phyloP scores from a whole-genome alignment of 2,329 filamentous ascomycete species.

The Aciculosporium take region DNA sequence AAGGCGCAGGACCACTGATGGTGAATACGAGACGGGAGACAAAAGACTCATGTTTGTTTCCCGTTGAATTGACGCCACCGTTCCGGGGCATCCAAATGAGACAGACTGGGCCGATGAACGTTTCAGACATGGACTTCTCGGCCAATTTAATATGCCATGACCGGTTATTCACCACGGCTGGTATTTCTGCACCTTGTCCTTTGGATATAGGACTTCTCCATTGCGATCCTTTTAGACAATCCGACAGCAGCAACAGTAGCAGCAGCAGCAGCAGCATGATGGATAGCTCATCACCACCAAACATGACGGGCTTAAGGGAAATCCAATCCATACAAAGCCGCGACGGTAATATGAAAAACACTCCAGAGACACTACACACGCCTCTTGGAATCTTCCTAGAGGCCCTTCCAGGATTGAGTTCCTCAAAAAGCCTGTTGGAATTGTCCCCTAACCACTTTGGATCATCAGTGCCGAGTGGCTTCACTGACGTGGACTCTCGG shows the following conservation, averaged over 20 bases:
- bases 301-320: background rate
- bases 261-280: slow-evolving; percentile 1
- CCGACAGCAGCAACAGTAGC: background rate
- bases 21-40: slow-evolving; percentile 52
- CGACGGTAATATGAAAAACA: slow-evolving; percentile 3
- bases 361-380: background rate
- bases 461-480: slow-evolving; percentile 17
- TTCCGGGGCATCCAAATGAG: slow-evolving; percentile 55
- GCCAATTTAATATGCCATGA: slow-evolving; percentile 40
- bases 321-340: background rate
- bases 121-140: slow-evolving; percentile 42
- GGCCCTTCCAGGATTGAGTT: slow-evolving; percentile 14
- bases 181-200: slow-evolving; percentile 31
- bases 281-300: background rate
- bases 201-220: slow-evolving; percentile 18
- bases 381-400: slow-evolving; percentile 1
- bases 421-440: slow-evolving; percentile 29
- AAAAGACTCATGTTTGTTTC: slow-evolving; percentile 51
- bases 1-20: slow-evolving; percentile 53
- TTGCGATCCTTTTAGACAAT: slow-evolving; percentile 2
- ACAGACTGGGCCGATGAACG: slow-evolving; percentile 34
- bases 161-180: slow-evolving; percentile 42
- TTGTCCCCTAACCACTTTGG: slow-evolving; percentile 18
- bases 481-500: slow-evolving; percentile 34
- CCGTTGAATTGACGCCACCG: slow-evolving; percentile 51